Base-by-base conservation (phyloP, 345 rosid genomes). In the Dipteronia dyeriana region DNA sequence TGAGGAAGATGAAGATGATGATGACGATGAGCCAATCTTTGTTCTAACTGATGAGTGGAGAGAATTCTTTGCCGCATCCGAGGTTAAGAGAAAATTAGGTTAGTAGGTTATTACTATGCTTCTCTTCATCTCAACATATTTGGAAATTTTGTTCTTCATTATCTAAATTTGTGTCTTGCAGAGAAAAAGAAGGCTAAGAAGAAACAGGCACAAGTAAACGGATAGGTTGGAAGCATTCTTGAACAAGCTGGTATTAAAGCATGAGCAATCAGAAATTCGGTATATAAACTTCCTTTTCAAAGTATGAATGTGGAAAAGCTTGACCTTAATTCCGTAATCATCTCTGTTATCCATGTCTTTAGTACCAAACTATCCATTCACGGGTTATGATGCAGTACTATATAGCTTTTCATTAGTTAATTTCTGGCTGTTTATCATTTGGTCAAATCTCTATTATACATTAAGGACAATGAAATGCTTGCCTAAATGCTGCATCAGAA, bases 31-130 rank as follows among this genome's bases (percentile, higher is more conserved):
- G 41, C 87, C 88, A 4, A 60, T 87, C 26, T 89, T 89, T 70
- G 91, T 87, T 74, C 70, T 89, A 49, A 89, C 91, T 2, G 91
- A 87, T 76, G 93, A 89, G 75, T 87, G 91, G 93, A 86, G 77
- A 76, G 91, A 89, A 22, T 89, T 85, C 75, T 89, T 89, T 59
- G 91, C 86, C 7, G 85, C 75, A 81, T 89, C 93, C 17, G 93
- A 89, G 74, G 93, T 91, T 13, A 87, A 79, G 81, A 86, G 89
- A 77, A 86, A 81, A 74, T 51, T 77, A 65, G 91, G 90, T 86
- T 26, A 78, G 12, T 26, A 4, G 9, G 9, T 38, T 34, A 11
- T 26, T 7, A 3, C 14, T 10, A 2, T 17, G 39, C 41, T 23
- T 68, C 22, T 31, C 3, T 68, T 16, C 51, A 41, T 3, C 7